phyloP scores from a whole-genome alignment of 306 rosid genomes.

The Potentilla sterilis region DNA sequence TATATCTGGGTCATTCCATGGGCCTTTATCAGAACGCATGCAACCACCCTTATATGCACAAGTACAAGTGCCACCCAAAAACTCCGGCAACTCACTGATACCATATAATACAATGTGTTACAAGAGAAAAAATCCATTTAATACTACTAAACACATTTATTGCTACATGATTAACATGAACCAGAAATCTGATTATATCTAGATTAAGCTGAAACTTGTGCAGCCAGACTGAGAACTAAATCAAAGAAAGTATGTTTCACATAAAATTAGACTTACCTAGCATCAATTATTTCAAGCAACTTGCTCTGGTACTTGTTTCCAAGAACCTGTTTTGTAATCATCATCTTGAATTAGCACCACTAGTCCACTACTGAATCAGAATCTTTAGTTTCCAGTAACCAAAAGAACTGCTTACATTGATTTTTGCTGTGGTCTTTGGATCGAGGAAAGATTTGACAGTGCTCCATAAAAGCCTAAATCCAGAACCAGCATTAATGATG shows the following conservation, averaged over 20 bases:
- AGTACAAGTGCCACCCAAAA: slow-evolving; percentile 87
- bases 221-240: neutral
- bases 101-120: slow-evolving; percentile 16
- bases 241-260: neutral
- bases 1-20: slow-evolving; percentile 89
- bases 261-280: slow-evolving; percentile 42
- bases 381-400: neutral
- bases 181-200: neutral
- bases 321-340: slow-evolving; percentile 59
- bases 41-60: slow-evolving; percentile 97
- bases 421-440: slow-evolving; percentile 87
- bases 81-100: slow-evolving; percentile 89
- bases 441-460: slow-evolving; percentile 87
- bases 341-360: slow-evolving; percentile 21
- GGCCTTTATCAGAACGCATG: slow-evolving; percentile 93
- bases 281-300: slow-evolving; percentile 88
- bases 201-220: neutral
- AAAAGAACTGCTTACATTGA: slow-evolving; percentile 49
- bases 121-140: neutral
- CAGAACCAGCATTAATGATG: slow-evolving; percentile 97
- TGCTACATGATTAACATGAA: neutral
- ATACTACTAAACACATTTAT: neutral
- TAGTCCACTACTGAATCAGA: slow-evolving; percentile 17
- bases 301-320: slow-evolving; percentile 95
- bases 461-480: slow-evolving; percentile 91